These are phyloP conservation scores for Fusarium illudens DNA, from an alignment of 2,329 filamentous ascomycete genomes.

Conservation along the genomic window DNA sequence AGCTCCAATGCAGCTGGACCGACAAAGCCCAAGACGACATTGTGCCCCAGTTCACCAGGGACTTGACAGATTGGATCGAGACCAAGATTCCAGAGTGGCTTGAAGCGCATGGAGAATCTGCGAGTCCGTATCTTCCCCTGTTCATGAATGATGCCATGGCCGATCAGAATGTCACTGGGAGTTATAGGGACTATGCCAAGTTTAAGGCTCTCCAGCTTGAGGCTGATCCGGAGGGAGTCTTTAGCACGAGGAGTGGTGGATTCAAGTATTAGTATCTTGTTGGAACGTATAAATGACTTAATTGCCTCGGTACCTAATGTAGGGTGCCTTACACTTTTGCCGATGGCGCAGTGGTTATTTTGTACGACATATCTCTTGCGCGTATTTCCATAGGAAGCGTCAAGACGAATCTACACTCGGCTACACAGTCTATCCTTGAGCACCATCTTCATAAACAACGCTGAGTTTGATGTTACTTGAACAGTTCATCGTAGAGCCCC, in stretches of 20 bases:
- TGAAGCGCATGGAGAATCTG: not conserved
- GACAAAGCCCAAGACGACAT: not conserved
- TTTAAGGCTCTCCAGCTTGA: not conserved
- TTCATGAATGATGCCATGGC: slow-evolving; percentile 5
- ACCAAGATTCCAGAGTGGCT: not conserved
- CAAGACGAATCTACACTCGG: too few species aligned
- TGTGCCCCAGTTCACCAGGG: slow-evolving; percentile 2
- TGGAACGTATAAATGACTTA: too few species aligned
- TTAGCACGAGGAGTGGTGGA: not conserved
- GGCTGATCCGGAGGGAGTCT: not conserved
- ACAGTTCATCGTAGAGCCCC: too few species aligned
- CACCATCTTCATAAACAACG: too few species aligned
- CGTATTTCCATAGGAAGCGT: too few species aligned
- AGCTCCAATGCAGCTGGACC: slow-evolving; percentile 20
- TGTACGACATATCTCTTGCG: too few species aligned
- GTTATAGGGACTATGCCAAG: not conserved
- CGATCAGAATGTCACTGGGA: not conserved
- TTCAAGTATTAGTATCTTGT: slow-evolving; percentile 8
- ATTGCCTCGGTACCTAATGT: too few species aligned
- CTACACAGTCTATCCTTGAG: too few species aligned
- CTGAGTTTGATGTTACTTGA: too few species aligned
- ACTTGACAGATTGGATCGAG: slow-evolving; percentile 16
- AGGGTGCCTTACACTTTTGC: too few species aligned
- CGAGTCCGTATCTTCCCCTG: not conserved
- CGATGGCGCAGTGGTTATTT: too few species aligned